A percentile compares a stretch with the other conserved stretches of the same genome.
These are phyloP conservation scores for Neurospora sp. DNA, from an alignment of 2,329 filamentous ascomycete genomes.

Conservation along the genomic window DNA sequence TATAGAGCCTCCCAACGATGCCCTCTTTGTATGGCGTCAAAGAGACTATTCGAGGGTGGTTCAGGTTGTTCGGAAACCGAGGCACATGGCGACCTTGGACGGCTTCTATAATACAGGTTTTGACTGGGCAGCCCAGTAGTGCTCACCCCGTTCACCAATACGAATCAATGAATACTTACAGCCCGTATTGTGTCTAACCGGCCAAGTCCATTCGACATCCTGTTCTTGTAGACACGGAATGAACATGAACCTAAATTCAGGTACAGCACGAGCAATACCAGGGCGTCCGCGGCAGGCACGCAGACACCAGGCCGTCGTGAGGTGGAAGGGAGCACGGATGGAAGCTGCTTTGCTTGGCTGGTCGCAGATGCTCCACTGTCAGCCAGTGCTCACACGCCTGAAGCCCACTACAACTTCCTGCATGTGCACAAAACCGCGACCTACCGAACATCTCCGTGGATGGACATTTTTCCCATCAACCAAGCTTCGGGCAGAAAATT, in stretches of 20 bases:
- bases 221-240: background rate
- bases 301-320: background rate
- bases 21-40: background rate
- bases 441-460: background rate
- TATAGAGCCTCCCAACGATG: background rate
- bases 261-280: background rate
- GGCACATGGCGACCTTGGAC: background rate
- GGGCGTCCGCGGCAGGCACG: background rate
- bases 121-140: too few species aligned
- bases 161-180: background rate
- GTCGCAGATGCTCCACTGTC: background rate
- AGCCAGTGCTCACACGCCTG: background rate
- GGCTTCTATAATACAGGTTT: background rate
- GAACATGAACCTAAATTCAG: background rate
- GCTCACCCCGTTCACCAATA: background rate
- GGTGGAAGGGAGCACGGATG: background rate
- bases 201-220: background rate
- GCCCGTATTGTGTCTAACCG: background rate
- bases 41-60: background rate
- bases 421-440: background rate
- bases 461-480: background rate
- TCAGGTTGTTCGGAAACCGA: background rate
- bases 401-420: background rate
- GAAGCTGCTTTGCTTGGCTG: background rate
- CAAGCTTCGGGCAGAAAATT: background rate